Evolutionary conservation across 1,284 basidiomycete species (phyloP), one percentile per base, ranked within the genome.

Genomic region (Rhodotorula sp.): DNA sequence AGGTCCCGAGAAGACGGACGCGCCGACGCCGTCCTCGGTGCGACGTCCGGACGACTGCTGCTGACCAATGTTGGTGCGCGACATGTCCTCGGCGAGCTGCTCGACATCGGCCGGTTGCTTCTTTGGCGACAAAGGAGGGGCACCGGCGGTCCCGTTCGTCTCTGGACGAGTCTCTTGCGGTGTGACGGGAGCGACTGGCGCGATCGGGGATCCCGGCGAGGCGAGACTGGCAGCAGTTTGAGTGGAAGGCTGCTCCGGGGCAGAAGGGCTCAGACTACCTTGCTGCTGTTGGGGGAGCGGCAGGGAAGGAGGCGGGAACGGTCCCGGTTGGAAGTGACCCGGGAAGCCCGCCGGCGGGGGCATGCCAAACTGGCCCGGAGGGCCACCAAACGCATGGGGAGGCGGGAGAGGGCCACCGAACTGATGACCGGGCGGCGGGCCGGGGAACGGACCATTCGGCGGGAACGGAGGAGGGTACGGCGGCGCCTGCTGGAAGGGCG

Each of bases 61-160:
- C 34, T 64, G 74, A 14, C 49, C 66, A 58, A 69, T 48, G 55
- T 62, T 55, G 21, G 73, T 48, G 16, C 68, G 67, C 56, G 70
- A 72, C 62, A 74, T 67, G 63, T 71, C 70, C 63, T 71, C 68
- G 2, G 73, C 70, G 60, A 74, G 68, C 63, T 74, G 70, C 58
- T 70, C 71, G n/a, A 72, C 67, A 49, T 75, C 73, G 52, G 58
- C 59, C 6, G 63, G 52, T 49, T 73, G 65, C 54, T 61, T 62
- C 68, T 64, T 54, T 48, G 69, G 62, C 31, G 64, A 55, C 15
- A 57, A 56, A 55, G 50, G 47, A 31, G 62, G 57, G 18, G 59
- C 21, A 48, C 64, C 19, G 43, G 67, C 57, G 63, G 70, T 31
- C 52, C 71, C 65, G 66, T 69, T 68, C 56, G 71, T 66, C 55